These are phyloP conservation scores for Trametes cubensis DNA, from an alignment of 768 basidiomycete genomes.

Conservation along the genomic window DNA sequence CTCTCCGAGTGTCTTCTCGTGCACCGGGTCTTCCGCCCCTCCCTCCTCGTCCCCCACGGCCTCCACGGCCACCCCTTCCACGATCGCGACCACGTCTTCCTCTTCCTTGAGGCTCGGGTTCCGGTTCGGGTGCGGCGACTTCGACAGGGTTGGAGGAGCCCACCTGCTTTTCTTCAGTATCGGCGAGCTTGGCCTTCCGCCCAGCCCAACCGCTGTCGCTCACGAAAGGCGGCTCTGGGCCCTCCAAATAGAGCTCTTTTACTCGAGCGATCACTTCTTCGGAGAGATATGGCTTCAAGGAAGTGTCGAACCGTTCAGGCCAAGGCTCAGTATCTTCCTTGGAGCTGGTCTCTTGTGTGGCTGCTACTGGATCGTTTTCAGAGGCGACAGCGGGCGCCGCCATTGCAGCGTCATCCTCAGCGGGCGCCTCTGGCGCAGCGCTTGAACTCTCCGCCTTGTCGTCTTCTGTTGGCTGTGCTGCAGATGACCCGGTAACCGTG, in stretches of 20 bases:
- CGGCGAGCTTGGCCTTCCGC: constrained; percentile 43
- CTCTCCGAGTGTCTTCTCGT: constrained; percentile 70
- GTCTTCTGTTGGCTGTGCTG: constrained; percentile 2
- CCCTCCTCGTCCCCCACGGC: constrained; percentile 45
- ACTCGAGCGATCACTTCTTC: constrained; percentile 59
- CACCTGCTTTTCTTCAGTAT: constrained; percentile 19
- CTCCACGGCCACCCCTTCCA: constrained; percentile 50
- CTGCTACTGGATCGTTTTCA: constrained; percentile 20
- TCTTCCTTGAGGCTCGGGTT: constrained; percentile 34
- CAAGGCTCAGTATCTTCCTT: constrained; percentile 51
- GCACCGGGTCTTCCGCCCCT: constrained; percentile 46
- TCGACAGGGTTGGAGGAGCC: constrained; percentile 23
- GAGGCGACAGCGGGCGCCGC: not conserved
- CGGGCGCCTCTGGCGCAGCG: not conserved
- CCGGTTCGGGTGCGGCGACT: constrained; percentile 24
- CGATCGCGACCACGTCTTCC: constrained; percentile 46
- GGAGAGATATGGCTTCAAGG: constrained; percentile 66
- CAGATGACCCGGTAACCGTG: not conserved
- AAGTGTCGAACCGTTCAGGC: constrained; percentile 60
- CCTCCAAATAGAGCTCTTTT: constrained; percentile 78
- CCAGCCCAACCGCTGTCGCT: constrained; percentile 78
- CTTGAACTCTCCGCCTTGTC: not conserved
- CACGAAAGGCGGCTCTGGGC: constrained; percentile 72
- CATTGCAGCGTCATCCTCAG: not conserved
- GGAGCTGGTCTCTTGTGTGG: constrained; percentile 21